A percentile compares a stretch with the other conserved stretches of the same genome.
These are phyloP conservation scores for Lignosus rhinocerotis DNA, from an alignment of 1,284 basidiomycete genomes.

Conservation along the genomic window DNA sequence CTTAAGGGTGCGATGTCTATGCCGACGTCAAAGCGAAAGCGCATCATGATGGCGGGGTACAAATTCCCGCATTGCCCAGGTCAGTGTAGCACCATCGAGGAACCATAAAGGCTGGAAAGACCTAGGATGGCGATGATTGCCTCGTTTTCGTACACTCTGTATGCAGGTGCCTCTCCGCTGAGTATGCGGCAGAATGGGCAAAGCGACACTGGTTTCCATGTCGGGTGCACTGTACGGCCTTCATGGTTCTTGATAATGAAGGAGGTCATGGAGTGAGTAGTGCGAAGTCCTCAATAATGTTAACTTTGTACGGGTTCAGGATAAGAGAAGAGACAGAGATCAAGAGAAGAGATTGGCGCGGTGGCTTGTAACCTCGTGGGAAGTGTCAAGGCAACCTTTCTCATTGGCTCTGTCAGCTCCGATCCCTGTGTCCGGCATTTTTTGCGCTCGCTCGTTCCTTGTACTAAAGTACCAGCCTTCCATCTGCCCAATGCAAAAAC, in stretches of 20 bases:
- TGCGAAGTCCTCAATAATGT: background rate
- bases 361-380: no score
- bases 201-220: slow-evolving; percentile 46
- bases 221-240: slow-evolving; percentile 40
- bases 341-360: no score
- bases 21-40: background rate
- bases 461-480: no score
- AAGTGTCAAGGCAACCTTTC: no score
- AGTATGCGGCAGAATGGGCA: slow-evolving; percentile 71
- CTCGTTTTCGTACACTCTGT: slow-evolving; percentile 63
- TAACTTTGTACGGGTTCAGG: no score
- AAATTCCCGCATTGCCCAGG: background rate
- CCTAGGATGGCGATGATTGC: slow-evolving; percentile 71
- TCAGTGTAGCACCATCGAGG: background rate
- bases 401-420: no score
- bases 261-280: slow-evolving; percentile 55
- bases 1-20: slow-evolving; percentile 69
- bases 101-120: slow-evolving; percentile 6
- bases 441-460: background rate
- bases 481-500: background rate
- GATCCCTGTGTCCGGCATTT: background rate
- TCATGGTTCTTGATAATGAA: slow-evolving; percentile 70
- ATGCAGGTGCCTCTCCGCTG: slow-evolving; percentile 44
- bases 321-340: no score
- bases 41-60: background rate